Evolutionary conservation across 768 basidiomycete genomes (phyloP).

Genomic region (Cyclocybe cylindracea): DNA sequence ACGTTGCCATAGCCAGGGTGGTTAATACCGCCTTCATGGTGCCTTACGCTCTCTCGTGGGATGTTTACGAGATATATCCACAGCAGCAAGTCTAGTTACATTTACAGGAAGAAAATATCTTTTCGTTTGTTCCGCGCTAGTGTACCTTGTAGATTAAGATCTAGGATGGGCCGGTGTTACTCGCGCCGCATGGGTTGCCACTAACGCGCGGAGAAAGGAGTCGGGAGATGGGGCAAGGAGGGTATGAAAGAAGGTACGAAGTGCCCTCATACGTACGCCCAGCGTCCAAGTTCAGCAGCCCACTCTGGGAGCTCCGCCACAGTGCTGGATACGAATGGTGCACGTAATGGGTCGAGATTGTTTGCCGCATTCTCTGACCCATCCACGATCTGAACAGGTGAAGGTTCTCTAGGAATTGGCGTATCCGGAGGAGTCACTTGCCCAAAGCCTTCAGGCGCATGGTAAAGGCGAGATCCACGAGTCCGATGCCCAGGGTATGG

Average conservation of each 20-base stretch:
- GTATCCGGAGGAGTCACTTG: constrained; percentile 55
- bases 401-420: constrained; percentile 32
- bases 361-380: constrained; percentile 18
- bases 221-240: constrained; percentile 4
- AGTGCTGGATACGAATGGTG: constrained; percentile 44
- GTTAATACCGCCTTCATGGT: too few species aligned
- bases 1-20: too few species aligned
- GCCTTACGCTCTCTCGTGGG: neutral
- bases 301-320: constrained; percentile 49
- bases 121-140: constrained; percentile 12
- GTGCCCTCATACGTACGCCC: constrained; percentile 56
- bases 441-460: constrained; percentile 24
- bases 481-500: constrained; percentile 49
- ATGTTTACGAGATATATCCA: constrained; percentile 4
- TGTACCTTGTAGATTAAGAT: constrained; percentile 11
- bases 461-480: constrained; percentile 25
- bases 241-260: constrained; percentile 30
- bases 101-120: constrained; percentile 4
- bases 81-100: constrained; percentile 11
- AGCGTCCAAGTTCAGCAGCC: constrained; percentile 55
- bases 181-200: constrained; percentile 2
- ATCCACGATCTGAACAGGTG: constrained; percentile 19
- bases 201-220: too few species aligned
- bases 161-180: constrained; percentile 6
- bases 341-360: constrained; percentile 33